These are phyloP conservation scores for Pseudonitzschia pungens DNA, from an alignment of 108 stramenopile genomes.

Conservation along the genomic window DNA sequence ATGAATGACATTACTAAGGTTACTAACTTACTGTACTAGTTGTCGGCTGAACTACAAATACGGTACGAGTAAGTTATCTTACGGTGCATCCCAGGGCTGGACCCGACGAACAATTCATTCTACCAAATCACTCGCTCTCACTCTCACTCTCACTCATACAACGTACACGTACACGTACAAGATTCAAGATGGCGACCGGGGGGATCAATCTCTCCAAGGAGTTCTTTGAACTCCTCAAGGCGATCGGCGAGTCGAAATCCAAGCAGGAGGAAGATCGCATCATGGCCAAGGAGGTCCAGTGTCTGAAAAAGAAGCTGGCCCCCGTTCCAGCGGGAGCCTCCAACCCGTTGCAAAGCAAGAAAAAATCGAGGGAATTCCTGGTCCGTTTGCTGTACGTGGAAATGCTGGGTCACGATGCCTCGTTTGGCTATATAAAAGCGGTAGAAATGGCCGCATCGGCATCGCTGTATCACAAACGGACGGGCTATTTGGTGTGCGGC, in stretches of 20 bases:
- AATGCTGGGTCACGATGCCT: constrained; percentile 99
- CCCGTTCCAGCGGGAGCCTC: constrained; percentile 41
- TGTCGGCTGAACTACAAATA: too few species aligned
- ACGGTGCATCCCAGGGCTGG: too few species aligned
- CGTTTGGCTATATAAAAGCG: constrained; percentile 95
- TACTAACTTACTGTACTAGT: too few species aligned
- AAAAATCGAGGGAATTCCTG: constrained; percentile 95
- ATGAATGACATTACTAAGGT: too few species aligned
- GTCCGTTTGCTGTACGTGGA: constrained; percentile 98
- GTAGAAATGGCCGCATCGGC: constrained; percentile 95
- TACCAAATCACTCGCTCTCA: neutral
- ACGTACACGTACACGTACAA: too few species aligned
- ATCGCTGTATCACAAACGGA: constrained; percentile 89
- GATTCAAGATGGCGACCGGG: constrained; percentile 57
- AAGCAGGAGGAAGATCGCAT: constrained; percentile 99
- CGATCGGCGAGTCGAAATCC: constrained; percentile 98
- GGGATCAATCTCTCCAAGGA: constrained; percentile 89
- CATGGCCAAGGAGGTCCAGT: constrained; percentile 83
- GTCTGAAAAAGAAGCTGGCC: constrained; percentile 88
- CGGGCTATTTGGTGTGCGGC: constrained; percentile 92
- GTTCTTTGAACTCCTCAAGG: constrained; percentile 99
- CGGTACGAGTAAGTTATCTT: too few species aligned
- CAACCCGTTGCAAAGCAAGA: constrained; percentile 64
- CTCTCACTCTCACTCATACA: too few species aligned
- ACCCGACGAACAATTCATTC: neutral